phyloP scores from a whole-genome alignment of 345 rosid species.

The Eucalyptus curtisii region DNA sequence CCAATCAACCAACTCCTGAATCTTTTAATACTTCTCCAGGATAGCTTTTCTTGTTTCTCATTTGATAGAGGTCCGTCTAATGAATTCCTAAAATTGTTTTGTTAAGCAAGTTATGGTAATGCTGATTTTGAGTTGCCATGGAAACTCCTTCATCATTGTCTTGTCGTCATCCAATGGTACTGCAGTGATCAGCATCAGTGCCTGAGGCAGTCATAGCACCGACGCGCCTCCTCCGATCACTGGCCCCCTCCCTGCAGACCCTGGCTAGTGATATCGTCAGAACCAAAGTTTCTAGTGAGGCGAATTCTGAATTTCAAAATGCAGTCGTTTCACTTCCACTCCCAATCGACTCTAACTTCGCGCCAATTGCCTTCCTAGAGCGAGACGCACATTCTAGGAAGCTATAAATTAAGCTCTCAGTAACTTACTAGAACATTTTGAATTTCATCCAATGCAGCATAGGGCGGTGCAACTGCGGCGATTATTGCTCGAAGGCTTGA shows the following conservation, averaged over 20 bases:
- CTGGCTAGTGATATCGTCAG: slow-evolving; percentile 68
- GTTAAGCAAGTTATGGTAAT: slow-evolving; percentile 27
- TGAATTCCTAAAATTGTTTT: background rate
- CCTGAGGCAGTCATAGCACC: slow-evolving; percentile 78
- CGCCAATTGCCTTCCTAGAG: background rate
- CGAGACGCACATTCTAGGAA: background rate
- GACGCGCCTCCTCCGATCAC: slow-evolving; percentile 70
- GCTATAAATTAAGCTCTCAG: background rate
- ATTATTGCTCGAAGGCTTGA: background rate
- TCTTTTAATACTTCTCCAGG: background rate
- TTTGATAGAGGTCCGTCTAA: background rate
- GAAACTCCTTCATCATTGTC: slow-evolving; percentile 32
- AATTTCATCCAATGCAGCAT: background rate
- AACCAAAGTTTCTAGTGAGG: slow-evolving; percentile 70
- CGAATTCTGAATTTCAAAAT: background rate
- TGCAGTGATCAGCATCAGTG: slow-evolving; percentile 67
- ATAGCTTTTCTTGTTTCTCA: background rate
- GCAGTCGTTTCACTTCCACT: background rate
- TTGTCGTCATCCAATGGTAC: slow-evolving; percentile 43
- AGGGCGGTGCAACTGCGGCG: background rate
- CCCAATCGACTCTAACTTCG: background rate
- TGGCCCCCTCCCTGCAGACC: slow-evolving; percentile 40
- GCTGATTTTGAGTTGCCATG: background rate
- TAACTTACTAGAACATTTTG: background rate
- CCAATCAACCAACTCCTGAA: background rate